phyloP scores from a whole-genome alignment of 1,284 basidiomycete genomes.

The Mycosarcoma maydis region DNA sequence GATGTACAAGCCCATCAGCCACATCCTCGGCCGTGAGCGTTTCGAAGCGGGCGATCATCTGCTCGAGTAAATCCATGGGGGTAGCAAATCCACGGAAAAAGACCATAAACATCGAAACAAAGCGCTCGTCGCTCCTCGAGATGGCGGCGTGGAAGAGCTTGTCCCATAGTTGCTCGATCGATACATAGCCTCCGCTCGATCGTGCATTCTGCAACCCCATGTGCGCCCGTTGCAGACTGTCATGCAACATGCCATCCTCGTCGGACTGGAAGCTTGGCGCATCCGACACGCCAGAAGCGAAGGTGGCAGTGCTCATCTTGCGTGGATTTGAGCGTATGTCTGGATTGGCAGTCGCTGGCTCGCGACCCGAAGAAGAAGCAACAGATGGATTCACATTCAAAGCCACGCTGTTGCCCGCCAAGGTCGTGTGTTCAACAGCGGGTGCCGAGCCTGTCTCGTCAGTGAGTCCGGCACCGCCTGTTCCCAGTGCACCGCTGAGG shows the following conservation, averaged over 20 bases:
- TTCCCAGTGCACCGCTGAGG: background rate
- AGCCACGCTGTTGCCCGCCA: background rate
- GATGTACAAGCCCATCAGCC: conserved; percentile 49
- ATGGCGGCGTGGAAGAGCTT: conserved; percentile 61
- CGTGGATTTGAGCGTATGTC: conserved; percentile 14
- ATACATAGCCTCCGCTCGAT: conserved; percentile 56
- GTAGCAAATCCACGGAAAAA: conserved; percentile 61
- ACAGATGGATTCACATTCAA: background rate
- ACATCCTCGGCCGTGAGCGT: conserved; percentile 47
- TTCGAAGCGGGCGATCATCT: conserved; percentile 55
- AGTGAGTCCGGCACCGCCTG: conserved; percentile 4
- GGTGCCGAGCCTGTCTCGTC: conserved; percentile 5
- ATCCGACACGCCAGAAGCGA: conserved; percentile 32
- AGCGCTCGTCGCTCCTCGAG: conserved; percentile 53
- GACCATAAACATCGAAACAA: conserved; percentile 60
- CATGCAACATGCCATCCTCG: conserved; percentile 39
- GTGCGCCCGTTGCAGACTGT: conserved; percentile 49
- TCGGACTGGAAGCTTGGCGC: conserved; percentile 35
- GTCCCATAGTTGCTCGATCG: conserved; percentile 61
- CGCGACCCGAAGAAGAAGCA: background rate
- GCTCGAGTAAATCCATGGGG: conserved; percentile 54
- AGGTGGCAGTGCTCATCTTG: conserved; percentile 55
- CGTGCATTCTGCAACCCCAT: conserved; percentile 53
- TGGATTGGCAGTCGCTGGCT: background rate
- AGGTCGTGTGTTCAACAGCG: background rate